Evolutionary conservation across 73 alveolate species (phyloP).

Genomic region (Breviolum minutum): DNA sequence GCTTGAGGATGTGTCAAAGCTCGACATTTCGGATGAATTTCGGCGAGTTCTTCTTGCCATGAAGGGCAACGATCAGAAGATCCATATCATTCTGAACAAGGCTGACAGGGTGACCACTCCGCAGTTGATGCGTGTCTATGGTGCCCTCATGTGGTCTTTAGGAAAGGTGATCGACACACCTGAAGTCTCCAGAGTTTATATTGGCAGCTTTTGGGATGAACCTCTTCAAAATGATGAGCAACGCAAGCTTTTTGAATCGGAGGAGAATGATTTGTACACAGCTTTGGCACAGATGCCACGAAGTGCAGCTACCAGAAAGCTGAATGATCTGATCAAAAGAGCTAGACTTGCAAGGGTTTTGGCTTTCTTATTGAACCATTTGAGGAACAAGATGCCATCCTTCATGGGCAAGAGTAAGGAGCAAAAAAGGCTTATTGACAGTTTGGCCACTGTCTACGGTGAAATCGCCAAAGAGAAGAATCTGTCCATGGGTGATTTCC

Average conservation of each 20-base stretch:
- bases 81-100: slow-evolving; percentile 67
- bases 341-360: slow-evolving; percentile 79
- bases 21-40: slow-evolving; percentile 91
- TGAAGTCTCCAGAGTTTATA: slow-evolving; percentile 62
- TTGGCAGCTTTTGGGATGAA: slow-evolving; percentile 89
- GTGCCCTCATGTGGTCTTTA: slow-evolving; percentile 95
- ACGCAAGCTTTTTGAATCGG: slow-evolving; percentile 79
- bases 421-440: slow-evolving; percentile 88
- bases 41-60: slow-evolving; percentile 73
- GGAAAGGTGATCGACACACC: slow-evolving; percentile 93
- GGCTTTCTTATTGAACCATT: slow-evolving; percentile 71
- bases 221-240: slow-evolving; percentile 77
- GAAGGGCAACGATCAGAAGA: slow-evolving; percentile 54
- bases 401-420: slow-evolving; percentile 92
- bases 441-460: slow-evolving; percentile 24
- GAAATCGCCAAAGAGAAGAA: slow-evolving; percentile 31
- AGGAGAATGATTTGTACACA: slow-evolving; percentile 87
- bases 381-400: slow-evolving; percentile 84
- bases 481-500: slow-evolving; percentile 87
- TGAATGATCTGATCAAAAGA: slow-evolving; percentile 88
- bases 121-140: slow-evolving; percentile 95
- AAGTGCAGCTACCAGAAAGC: slow-evolving; percentile 78
- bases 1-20: slow-evolving; percentile 53
- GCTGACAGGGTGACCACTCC: slow-evolving; percentile 93
- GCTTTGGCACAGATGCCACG: slow-evolving; percentile 91